Evolutionary conservation across 768 basidiomycete species (phyloP), one percentile per base, ranked within the genome.

Genomic region (Tulasnella sp.): DNA sequence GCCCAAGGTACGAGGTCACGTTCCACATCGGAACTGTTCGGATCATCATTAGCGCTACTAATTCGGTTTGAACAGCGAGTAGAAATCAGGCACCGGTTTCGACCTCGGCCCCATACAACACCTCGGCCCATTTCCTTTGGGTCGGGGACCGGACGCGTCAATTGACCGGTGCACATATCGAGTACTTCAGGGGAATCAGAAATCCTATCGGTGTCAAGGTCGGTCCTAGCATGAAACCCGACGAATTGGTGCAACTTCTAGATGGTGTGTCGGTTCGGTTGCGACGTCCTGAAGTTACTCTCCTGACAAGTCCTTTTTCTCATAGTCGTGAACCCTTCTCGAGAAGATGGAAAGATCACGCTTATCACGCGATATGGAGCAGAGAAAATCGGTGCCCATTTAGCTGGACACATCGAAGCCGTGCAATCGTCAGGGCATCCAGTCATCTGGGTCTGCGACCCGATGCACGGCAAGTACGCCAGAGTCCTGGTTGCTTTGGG

Each of bases 171-270:
- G 98, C 96, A 4, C 98, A 99, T 85, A 92, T 98, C 44, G 97
- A 99, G 87, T 96, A 96, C 86, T 97, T 97, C 87, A 89, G 94
- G 79, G 96, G 96, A 8, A 93, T 98, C 77, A 89, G 95, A 75
- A 97, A 98, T 85, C 96, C 96, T 1, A 95, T 98, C 81, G 98
- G 98, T 2, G 91, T 98, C 87, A 99, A 99, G 85, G 95, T 97
- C 8, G 98, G 98, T 2, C 97, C 98, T 37, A 92, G 91, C 60
- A 94, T 99, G 93, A 87, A 87, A 54, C 85, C 87, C 9, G 93
- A 91, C 7, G 98, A 99, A 87, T 86, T 99, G 14, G 90, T 94
- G 0, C 82, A 88, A 58, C 84, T 99, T 72, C 86, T 99, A 22
- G 90, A 95, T 82, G 90, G 96, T 96, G 40, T 20, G 77, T 75